A percentile compares a stretch with the other conserved stretches of the same genome.
Conservation (phyloP, 257 asterid genomes). For the Dorcoceras hygrometricum region DNA sequence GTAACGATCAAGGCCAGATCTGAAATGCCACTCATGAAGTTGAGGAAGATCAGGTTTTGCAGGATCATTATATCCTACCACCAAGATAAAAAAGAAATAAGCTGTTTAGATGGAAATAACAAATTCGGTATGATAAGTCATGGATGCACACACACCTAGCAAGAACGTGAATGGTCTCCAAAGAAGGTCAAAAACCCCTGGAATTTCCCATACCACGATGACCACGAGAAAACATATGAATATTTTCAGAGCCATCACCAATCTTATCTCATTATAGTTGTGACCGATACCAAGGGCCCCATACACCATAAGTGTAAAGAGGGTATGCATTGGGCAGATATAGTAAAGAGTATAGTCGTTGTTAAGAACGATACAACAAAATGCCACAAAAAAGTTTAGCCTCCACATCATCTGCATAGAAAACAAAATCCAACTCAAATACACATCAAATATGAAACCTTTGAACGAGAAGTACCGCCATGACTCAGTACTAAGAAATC, state of each 20-base stretch:
- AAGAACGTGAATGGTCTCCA: slow-evolving; percentile 81
- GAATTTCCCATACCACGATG: slow-evolving; percentile 91
- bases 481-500: slow-evolving; percentile 13
- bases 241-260: slow-evolving; percentile 74
- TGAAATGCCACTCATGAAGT: slow-evolving; percentile 92
- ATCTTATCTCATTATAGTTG: slow-evolving; percentile 80
- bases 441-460: slow-evolving; percentile 8
- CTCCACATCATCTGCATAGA: slow-evolving; percentile 99
- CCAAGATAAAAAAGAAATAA: slow-evolving; percentile 26
- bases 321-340: slow-evolving; percentile 99
- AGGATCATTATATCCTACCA: slow-evolving; percentile 84
- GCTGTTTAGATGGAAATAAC: slow-evolving; percentile 11
- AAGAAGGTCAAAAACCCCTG: slow-evolving; percentile 79
- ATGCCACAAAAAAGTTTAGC: slow-evolving; percentile 91
- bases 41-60: slow-evolving; percentile 88
- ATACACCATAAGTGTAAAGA: slow-evolving; percentile 92
- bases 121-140: slow-evolving; percentile 9
- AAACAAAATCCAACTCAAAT: slow-evolving; percentile 26
- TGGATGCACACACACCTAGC: slow-evolving; percentile 52
- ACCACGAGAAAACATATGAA: slow-evolving; percentile 77
- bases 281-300: slow-evolving; percentile 97
- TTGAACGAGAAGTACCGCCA: slow-evolving; percentile 20
- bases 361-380: slow-evolving; percentile 84
- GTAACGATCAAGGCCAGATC: slow-evolving; percentile 91
- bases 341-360: slow-evolving; percentile 91